phyloP scores from a whole-genome alignment of 306 rosid species.

The Lupinus albus region DNA sequence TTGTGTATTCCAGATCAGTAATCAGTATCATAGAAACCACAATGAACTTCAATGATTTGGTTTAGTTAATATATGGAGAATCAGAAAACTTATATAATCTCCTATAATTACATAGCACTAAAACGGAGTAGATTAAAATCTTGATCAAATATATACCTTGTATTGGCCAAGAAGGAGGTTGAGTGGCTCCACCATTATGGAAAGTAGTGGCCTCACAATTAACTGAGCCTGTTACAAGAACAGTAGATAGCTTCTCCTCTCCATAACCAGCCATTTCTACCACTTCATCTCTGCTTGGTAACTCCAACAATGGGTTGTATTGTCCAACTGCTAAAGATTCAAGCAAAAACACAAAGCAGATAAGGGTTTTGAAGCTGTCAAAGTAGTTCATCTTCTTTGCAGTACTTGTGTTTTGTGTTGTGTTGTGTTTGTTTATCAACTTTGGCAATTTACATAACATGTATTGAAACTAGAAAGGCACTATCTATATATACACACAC shows the following conservation, averaged over 20 bases:
- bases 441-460: conserved; percentile 26
- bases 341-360: conserved; percentile 31
- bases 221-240: conserved; percentile 65
- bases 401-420: conserved; percentile 9
- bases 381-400: conserved; percentile 48
- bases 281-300: conserved; percentile 56
- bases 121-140: neutral
- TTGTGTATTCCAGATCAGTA: too few species aligned
- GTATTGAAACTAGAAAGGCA: conserved; percentile 6
- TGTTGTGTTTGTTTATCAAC: conserved; percentile 20
- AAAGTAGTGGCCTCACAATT: conserved; percentile 51
- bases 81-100: too few species aligned
- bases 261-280: conserved; percentile 62
- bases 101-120: too few species aligned
- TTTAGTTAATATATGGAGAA: too few species aligned
- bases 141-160: conserved; percentile 46
- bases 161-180: conserved; percentile 60
- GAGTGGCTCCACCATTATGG: conserved; percentile 30
- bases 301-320: conserved; percentile 30
- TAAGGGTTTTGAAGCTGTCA: conserved; percentile 34
- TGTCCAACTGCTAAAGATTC: conserved; percentile 28
- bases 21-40: too few species aligned
- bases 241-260: conserved; percentile 43
- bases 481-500: too few species aligned
- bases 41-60: too few species aligned